phyloP scores from a whole-genome alignment of 2,329 filamentous ascomycete genomes.

The Sclerotinia minor region DNA sequence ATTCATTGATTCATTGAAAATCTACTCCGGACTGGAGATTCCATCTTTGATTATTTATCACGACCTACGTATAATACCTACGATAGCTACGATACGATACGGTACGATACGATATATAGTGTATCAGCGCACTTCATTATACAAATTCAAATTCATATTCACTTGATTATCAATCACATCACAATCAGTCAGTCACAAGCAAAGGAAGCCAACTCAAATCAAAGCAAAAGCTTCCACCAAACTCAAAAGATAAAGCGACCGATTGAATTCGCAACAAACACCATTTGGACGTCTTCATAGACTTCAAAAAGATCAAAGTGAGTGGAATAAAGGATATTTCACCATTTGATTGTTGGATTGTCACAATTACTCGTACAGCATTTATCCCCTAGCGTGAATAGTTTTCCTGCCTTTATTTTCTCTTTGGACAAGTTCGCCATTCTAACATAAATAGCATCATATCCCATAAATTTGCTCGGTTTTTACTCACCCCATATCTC shows the following conservation, averaged over 20 bases:
- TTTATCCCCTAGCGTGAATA: background rate
- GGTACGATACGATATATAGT: too few species aligned
- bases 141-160: too few species aligned
- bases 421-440: background rate
- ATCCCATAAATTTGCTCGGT: background rate
- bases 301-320: background rate
- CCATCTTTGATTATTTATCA: too few species aligned
- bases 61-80: too few species aligned
- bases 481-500: too few species aligned
- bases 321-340: background rate
- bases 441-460: slow-evolving; percentile 9
- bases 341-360: background rate
- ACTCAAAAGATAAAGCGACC: background rate
- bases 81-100: too few species aligned
- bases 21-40: too few species aligned
- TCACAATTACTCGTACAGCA: background rate
- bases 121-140: too few species aligned
- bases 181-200: background rate
- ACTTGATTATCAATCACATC: too few species aligned
- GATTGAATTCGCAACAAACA: background rate
- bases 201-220: background rate
- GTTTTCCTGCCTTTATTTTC: background rate
- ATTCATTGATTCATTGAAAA: too few species aligned
- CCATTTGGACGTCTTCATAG: background rate
- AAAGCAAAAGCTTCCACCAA: background rate